Percentiles rank a stretch among this genome's conserved stretches.
Evolutionary conservation across 768 basidiomycete species (phyloP).

Genomic region (Kockovaella imperatae): DNA sequence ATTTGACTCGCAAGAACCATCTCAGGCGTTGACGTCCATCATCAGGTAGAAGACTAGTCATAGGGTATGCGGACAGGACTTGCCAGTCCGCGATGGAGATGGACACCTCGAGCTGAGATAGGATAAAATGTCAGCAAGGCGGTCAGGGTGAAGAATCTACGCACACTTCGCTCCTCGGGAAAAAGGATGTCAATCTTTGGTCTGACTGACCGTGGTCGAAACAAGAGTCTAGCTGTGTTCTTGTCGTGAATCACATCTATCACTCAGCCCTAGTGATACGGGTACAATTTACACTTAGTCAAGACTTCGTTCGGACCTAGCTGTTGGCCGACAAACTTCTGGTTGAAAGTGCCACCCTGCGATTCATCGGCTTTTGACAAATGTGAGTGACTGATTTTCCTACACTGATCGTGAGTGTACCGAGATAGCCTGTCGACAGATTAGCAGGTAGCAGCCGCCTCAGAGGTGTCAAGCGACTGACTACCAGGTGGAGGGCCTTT

Average conservation of each 20-base stretch:
- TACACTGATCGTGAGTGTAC: conserved; percentile 40
- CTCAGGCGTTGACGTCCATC: conserved; percentile 26
- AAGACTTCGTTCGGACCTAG: conserved; percentile 37
- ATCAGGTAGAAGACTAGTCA: conserved; percentile 28
- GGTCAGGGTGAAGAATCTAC: conserved; percentile 1
- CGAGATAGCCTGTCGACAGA: conserved; percentile 28
- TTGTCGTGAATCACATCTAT: conserved; percentile 36
- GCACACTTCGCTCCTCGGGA: conserved; percentile 29
- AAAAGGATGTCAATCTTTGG: conserved; percentile 33
- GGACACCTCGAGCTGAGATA: conserved; percentile 34
- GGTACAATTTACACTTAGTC: conserved; percentile 26
- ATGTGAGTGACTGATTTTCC: not conserved
- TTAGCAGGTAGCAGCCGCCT: not conserved
- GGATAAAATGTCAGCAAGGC: not conserved
- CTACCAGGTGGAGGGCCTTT: conserved; percentile 38
- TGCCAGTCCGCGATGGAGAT: conserved; percentile 34
- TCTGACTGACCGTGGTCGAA: conserved; percentile 33
- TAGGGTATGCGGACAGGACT: conserved; percentile 36
- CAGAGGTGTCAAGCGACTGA: no score
- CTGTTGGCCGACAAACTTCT: conserved; percentile 37
- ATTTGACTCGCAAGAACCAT: conserved; percentile 35
- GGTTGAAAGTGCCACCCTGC: conserved; percentile 35
- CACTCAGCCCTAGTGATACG: not conserved
- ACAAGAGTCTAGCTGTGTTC: conserved; percentile 29
- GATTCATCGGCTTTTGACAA: not conserved